These are phyloP conservation scores for Passiflora organensis DNA, from an alignment of 345 rosid species.

Conservation along the genomic window DNA sequence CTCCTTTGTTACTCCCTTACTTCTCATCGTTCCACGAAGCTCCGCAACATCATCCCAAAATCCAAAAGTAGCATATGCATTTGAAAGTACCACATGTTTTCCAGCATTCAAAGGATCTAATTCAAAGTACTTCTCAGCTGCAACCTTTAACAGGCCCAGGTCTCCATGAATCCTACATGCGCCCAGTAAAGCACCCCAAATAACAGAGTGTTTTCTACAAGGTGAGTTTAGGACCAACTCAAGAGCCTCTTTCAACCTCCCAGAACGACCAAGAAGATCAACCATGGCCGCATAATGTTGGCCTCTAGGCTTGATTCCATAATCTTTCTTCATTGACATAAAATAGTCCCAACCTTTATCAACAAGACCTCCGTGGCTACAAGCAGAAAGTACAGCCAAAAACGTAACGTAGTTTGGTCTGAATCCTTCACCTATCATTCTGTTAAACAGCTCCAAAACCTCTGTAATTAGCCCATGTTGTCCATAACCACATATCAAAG, in stretches of 20 bases:
- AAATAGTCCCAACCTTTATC: constrained; percentile 50
- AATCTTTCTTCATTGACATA: constrained; percentile 46
- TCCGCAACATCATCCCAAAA: constrained; percentile 55
- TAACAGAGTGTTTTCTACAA: constrained; percentile 45
- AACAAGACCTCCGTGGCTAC: constrained; percentile 68
- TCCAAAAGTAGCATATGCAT: constrained; percentile 58
- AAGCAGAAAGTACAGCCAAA: constrained; percentile 63
- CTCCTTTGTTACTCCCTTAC: constrained; percentile 44
- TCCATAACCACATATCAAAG: constrained; percentile 64
- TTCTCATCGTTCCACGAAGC: constrained; percentile 49
- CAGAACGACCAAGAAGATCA: constrained; percentile 64
- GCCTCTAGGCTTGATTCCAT: constrained; percentile 52
- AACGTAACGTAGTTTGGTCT: constrained; percentile 63
- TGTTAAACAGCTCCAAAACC: constrained; percentile 53
- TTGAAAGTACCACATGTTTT: constrained; percentile 58
- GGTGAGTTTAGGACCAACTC: constrained; percentile 53
- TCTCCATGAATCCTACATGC: constrained; percentile 65
- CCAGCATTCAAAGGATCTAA: constrained; percentile 61
- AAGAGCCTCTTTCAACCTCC: constrained; percentile 58
- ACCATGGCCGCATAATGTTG: constrained; percentile 68
- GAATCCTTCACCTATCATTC: constrained; percentile 53
- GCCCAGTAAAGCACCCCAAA: constrained; percentile 72
- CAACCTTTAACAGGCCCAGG: constrained; percentile 44
- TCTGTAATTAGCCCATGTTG: constrained; percentile 56
- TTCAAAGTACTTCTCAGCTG: constrained; percentile 46